Base-by-base conservation (phyloP, 2,329 filamentous ascomycete species). In the Alternaria metachromatica region DNA sequence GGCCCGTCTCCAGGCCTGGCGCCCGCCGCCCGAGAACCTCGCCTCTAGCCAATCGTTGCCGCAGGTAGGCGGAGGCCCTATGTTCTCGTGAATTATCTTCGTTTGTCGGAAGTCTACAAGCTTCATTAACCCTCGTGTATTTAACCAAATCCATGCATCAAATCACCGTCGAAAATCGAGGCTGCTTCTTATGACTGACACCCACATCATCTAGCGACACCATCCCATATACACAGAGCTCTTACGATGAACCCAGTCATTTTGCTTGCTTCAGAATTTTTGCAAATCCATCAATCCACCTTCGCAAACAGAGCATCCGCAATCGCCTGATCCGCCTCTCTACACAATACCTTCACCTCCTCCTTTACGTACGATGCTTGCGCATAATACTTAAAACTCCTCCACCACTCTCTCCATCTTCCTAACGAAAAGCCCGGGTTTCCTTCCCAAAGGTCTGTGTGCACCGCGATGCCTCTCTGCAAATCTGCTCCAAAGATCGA, bases 221-320 rank as follows among this genome's bases (percentile, higher is more conserved):
- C 26, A 28, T 28, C 28, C 5, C 12, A 6, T 15, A n/a, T 9
- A 49, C 26, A 49, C 23, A 26, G 15, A 49, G 23, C 23, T 20
- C 13, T 8, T 26, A 49, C 26, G 45, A 49, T 15, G 45, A 49
- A 49, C 15, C 21, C 26, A 12, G 28, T 26, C 12, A 26, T 49
- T 8, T 28, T 49, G 26, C 13, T 49, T 25, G 11, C 12, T 15
- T 18, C 18, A 18, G 25, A 26, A 28, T 28, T 10, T 26, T 8
- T 5, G 2, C 28, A 30, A n/a, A 20, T 2, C 23, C 23, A 51
- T 28, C n/a, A 30, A 33, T 30, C 48, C 30, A 13, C 23, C 5
- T 51, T 33, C 0, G 25, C 0, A 2, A 51, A 51, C 5, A 41
- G 0, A 0, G 0, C 37, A 0, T 51, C 0, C 26, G 0, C 48